phyloP scores from a whole-genome alignment of 176 grass and related monocot genomes.

The Cenchrus fungigraminus region DNA sequence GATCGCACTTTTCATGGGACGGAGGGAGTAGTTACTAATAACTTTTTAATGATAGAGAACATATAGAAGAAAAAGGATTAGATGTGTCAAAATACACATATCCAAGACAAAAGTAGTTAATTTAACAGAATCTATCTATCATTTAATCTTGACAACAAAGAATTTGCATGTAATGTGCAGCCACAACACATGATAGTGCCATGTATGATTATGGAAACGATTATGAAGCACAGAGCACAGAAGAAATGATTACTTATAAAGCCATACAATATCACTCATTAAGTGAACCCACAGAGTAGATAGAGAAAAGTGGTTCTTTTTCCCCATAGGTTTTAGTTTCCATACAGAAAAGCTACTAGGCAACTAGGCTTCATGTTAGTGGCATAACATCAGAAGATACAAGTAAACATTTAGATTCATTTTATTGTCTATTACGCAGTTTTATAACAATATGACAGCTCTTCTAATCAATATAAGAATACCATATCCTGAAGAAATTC shows the following conservation, averaged over 20 bases:
- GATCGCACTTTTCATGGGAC: no score
- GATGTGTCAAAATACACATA: background rate
- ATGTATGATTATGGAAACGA: background rate
- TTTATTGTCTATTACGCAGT: background rate
- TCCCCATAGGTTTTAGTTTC: background rate
- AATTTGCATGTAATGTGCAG: slow-evolving; percentile 2
- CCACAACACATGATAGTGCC: background rate
- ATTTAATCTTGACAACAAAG: background rate
- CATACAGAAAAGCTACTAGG: background rate
- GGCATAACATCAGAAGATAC: slow-evolving; percentile 4
- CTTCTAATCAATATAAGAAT: slow-evolving; percentile 27
- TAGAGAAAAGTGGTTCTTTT: slow-evolving; percentile 7
- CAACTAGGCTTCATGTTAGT: slow-evolving; percentile 9
- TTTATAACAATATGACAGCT: background rate
- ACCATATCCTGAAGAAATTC: slow-evolving; percentile 18
- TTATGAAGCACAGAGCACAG: background rate
- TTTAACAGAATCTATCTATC: background rate
- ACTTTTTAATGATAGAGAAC: slow-evolving; percentile 36
- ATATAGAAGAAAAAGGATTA: slow-evolving; percentile 16
- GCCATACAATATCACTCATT: background rate
- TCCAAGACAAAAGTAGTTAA: slow-evolving; percentile 12
- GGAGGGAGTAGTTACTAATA: background rate
- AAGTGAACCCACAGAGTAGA: slow-evolving; percentile 14
- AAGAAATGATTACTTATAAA: background rate
- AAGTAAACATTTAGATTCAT: slow-evolving; percentile 1